Evolutionary conservation across 2,329 filamentous ascomycete species (phyloP), one percentile per base, ranked within the genome.

Genomic region (Plectosphaerella plurivora): DNA sequence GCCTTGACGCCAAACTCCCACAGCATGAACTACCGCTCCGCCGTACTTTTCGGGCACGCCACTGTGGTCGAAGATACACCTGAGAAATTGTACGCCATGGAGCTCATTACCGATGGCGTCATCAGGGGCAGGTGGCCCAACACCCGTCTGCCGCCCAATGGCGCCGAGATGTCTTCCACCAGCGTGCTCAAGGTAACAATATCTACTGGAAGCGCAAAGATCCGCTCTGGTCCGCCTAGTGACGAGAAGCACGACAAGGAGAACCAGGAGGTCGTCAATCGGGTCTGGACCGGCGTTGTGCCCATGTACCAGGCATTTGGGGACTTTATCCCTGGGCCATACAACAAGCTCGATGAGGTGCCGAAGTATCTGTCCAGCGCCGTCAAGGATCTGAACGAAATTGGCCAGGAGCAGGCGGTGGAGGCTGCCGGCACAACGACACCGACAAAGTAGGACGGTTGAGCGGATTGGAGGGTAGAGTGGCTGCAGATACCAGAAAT

Each of bases 11-110:
- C 90, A 12, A 88, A 89, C 73, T 82, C 81, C 54, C 89, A 95
- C 74, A 89, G 82, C 72, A 92, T 90, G 75, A 93, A 95, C 74
- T 96, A 94, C 73, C 88, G 89, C 56, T 90, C 86, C 39, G 88
- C 88, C 11, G 74, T 91, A 9, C 75, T 94, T 12, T 91, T 93
- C 63, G 91, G 91, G 1, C 81, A 85, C 65, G 91, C 87, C 1
- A 75, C 70, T 9, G 68, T 87, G 2, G 88, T 96, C 7, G 80
- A 82, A 2, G 82, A 87, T 55, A 67, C 71, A 0, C 80, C 77
- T 3, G 91, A 96, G 73, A 89, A 89, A 64, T 65, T 89, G 5
- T 94, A 82, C 71, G 90, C 89, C 8, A 87, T 96, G 83, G 72
- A 85, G 60, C 73, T 88, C 53, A 87, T 96, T 65, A 95, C 90